Evolutionary conservation across 345 rosid genomes (phyloP), one percentile per base, ranked within the genome.

Genomic region (Camelina neglecta): DNA sequence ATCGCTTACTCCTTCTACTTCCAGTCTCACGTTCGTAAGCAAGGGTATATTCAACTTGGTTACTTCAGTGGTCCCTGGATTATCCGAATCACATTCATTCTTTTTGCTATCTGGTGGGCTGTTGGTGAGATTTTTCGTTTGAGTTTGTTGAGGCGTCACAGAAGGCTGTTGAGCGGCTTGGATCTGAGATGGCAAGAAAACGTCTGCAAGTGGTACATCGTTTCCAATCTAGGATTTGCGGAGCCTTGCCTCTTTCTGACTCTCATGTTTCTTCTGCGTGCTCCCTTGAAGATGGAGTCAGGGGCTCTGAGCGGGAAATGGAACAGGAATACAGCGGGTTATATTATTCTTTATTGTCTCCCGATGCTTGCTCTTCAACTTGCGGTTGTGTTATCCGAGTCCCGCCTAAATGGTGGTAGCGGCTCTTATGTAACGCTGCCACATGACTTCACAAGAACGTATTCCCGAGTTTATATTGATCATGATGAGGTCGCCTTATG

Each of bases 171-270:
- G 81, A 79, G 84, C 78, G 81, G 85, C 13, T 80, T 90, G 67
- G 83, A 83, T 82, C 42, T 73, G 62, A 79, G 80, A 90, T 95
- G 98, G 99, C 98, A 92, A 77, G 96, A 89, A 65, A 81, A 79
- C 71, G 72, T 91, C 47, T 95, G 98, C 99, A 89, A 95, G 79
- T 80, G 89, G 69, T 95, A 95, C 83, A 86, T 95, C 39, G 83
- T 90, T 65, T 95, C 96, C 15, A 95, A 86, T 82, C 82, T 95
- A 65, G 99, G 99, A 31, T 95, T 95, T 84, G 92, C 98, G 58
- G 99, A 95, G 77, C 99, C 99, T 72, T 95, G 99, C 78, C 77
- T 95, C 51, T 93, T 93, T 83, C 88, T 92, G 38, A 89, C 97
- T 8, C 86, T 92, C 7, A 83, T 88, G 77, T 88, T 93, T 85